Conservation (phyloP, 352 stramenopile species). For the Phytopythium delawarense region DNA sequence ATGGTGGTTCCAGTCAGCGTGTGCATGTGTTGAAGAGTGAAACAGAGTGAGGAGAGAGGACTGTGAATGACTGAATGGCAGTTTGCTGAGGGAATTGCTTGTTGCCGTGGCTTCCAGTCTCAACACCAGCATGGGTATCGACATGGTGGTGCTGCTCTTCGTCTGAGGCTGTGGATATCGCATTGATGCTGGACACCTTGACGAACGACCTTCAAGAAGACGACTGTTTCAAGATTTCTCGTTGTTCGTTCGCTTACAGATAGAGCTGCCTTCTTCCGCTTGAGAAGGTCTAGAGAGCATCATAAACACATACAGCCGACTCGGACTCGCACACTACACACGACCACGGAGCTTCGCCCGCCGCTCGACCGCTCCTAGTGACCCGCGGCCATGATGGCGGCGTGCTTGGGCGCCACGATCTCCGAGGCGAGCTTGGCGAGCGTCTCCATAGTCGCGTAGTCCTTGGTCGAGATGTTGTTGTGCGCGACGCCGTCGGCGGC, state of each 20-base stretch:
- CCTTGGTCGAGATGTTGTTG: constrained; percentile 53
- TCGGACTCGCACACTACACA: background rate
- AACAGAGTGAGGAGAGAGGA: background rate
- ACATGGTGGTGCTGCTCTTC: no score
- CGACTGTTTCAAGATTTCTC: background rate
- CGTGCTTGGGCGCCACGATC: constrained; percentile 19
- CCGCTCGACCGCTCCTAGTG: background rate
- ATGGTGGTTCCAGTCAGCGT: background rate
- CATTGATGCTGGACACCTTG: no score
- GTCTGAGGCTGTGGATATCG: no score
- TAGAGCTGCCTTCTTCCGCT: constrained; percentile 1
- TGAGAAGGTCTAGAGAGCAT: background rate
- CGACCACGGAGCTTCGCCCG: background rate
- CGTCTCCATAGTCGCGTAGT: constrained; percentile 66
- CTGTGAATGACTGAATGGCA: no score
- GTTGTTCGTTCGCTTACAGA: background rate
- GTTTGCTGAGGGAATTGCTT: no score
- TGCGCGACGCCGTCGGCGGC: constrained; percentile 34
- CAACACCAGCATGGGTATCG: no score
- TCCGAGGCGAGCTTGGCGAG: constrained; percentile 47
- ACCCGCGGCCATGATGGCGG: constrained; percentile 8
- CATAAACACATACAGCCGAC: background rate
- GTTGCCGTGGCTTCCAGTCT: no score
- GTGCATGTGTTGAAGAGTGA: background rate
- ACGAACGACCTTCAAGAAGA: no score